A percentile compares a stretch with the other conserved stretches of the same genome.
These are phyloP conservation scores for Francoa sonchifolia DNA, from an alignment of 441 rosid genomes.

Conservation along the genomic window DNA sequence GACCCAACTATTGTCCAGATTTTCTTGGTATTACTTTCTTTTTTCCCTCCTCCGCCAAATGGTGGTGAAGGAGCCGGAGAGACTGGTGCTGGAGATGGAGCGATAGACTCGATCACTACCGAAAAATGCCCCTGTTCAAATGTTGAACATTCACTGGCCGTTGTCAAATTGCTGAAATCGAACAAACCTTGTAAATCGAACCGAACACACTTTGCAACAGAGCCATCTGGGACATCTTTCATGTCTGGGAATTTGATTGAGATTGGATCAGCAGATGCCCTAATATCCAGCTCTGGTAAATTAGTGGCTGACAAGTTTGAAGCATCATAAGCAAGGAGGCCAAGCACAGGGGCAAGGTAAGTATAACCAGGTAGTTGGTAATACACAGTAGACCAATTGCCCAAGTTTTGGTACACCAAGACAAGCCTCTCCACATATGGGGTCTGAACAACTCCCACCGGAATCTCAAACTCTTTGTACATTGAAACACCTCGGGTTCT, in stretches of 20 bases:
- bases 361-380: slow-evolving; percentile 48
- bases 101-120: slow-evolving; percentile 50
- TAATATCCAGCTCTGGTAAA: slow-evolving; percentile 33
- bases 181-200: slow-evolving; percentile 46
- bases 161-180: slow-evolving; percentile 39
- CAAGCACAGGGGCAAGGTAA: slow-evolving; percentile 69
- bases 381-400: slow-evolving; percentile 49
- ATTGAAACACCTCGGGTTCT: slow-evolving; percentile 31
- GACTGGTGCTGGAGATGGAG: slow-evolving; percentile 35
- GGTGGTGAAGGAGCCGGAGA: slow-evolving; percentile 15
- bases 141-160: slow-evolving; percentile 46
- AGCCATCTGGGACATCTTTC: slow-evolving; percentile 38
- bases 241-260: slow-evolving; percentile 44
- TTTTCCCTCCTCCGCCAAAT: slow-evolving; percentile 14
- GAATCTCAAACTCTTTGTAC: slow-evolving; percentile 56
- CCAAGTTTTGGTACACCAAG: slow-evolving; percentile 80
- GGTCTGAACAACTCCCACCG: slow-evolving; percentile 32
- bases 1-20: slow-evolving; percentile 65
- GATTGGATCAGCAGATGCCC: slow-evolving; percentile 37
- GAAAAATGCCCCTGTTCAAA: slow-evolving; percentile 76
- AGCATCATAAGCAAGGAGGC: slow-evolving; percentile 77
- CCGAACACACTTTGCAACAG: slow-evolving; percentile 54
- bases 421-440: slow-evolving; percentile 79
- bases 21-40: slow-evolving; percentile 21
- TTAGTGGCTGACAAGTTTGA: slow-evolving; percentile 44